Conservation (phyloP, 2,329 filamentous ascomycete species). For the Tolypocladium tropicale region DNA sequence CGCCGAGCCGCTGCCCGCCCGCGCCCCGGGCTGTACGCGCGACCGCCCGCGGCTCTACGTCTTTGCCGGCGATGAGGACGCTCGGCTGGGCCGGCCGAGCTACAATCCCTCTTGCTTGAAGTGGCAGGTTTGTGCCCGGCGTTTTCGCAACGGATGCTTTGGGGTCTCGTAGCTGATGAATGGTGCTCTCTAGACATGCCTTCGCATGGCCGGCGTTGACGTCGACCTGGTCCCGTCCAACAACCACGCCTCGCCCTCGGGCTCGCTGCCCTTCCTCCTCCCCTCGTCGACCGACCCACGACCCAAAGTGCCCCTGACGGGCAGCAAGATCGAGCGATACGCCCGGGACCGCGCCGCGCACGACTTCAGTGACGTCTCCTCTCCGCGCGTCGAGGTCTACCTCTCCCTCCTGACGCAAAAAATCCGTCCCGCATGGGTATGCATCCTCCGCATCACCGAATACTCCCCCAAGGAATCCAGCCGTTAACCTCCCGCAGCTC, state of each 20-base stretch:
- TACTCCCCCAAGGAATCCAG: not conserved
- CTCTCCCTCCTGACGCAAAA: slow-evolving; percentile 63
- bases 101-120: slow-evolving; percentile 91
- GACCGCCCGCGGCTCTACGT: slow-evolving; percentile 56
- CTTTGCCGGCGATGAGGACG: slow-evolving; percentile 60
- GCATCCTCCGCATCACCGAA: slow-evolving; percentile 9
- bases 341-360: slow-evolving; percentile 34
- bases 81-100: slow-evolving; percentile 53
- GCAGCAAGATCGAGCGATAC: slow-evolving; percentile 57
- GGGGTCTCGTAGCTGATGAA: not conserved
- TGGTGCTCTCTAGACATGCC: slow-evolving; percentile 52
- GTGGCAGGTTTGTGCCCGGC: slow-evolving; percentile 64
- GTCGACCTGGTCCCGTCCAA: slow-evolving; percentile 63
- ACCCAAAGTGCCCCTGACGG: slow-evolving; percentile 44
- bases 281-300: slow-evolving; percentile 28
- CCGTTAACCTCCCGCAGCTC: slow-evolving; percentile 37
- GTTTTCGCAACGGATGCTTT: not conserved
- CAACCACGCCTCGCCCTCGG: slow-evolving; percentile 87
- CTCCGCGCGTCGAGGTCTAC: slow-evolving; percentile 62
- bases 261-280: slow-evolving; percentile 79
- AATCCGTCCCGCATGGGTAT: slow-evolving; percentile 79
- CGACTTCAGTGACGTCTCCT: slow-evolving; percentile 35
- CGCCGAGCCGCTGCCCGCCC: slow-evolving; percentile 62
- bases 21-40: slow-evolving; percentile 33
- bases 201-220: slow-evolving; percentile 63